A percentile compares a stretch with the other conserved stretches of the same genome.
Conservation (phyloP, 139 green algal genomes). For the Trebouxia sp. region DNA sequence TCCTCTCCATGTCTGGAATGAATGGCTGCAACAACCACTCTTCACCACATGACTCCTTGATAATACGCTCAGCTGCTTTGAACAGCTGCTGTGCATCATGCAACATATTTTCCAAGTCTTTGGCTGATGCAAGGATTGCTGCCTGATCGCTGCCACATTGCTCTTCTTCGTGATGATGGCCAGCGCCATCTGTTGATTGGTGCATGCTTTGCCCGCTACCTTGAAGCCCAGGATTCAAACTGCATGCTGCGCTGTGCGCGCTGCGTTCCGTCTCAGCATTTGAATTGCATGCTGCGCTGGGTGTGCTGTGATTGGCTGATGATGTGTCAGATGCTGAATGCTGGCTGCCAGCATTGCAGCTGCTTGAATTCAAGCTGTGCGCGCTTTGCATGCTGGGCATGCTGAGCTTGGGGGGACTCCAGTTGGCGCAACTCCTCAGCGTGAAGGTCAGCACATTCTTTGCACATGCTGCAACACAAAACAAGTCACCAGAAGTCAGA, state of each 20-base stretch:
- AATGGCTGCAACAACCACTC: background rate
- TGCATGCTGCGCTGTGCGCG: no score
- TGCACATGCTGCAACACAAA: background rate
- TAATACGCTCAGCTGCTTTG: background rate
- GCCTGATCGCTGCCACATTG: no score
- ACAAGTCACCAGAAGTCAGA: background rate
- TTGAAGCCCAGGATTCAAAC: no score
- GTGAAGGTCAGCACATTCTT: slow-evolving; percentile 8
- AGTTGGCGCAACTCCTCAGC: background rate
- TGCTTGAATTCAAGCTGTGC: background rate
- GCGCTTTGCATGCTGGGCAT: background rate
- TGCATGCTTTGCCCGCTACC: no score
- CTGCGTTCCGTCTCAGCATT: no score
- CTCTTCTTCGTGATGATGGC: no score
- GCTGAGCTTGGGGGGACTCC: background rate
- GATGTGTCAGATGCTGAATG: no score
- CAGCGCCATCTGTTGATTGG: background rate
- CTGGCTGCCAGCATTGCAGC: no score
- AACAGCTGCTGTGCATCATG: slow-evolving; percentile 8
- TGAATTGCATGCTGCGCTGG: background rate
- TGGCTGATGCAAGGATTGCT: no score
- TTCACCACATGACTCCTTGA: background rate
- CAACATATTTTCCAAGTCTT: background rate
- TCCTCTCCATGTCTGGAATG: background rate
- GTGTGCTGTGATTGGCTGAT: background rate